Base-by-base conservation (phyloP, 2,329 filamentous ascomycete genomes). In the Nothophoma quercina region DNA sequence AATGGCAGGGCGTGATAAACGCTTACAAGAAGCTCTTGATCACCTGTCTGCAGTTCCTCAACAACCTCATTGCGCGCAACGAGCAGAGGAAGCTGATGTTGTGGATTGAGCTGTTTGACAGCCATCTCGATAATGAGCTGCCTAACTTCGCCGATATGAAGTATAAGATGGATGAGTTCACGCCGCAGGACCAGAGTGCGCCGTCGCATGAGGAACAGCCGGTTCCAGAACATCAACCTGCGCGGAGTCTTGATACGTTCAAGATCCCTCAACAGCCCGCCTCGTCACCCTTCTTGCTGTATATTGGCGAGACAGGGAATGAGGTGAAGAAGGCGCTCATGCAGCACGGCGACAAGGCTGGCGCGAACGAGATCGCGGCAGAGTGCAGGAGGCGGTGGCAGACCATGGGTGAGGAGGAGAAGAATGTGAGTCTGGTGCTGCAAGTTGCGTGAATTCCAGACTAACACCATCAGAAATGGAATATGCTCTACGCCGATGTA, bases 1-100 rank as follows among this genome's bases (percentile, higher is more conserved):
- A 83, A 59, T 87, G 85, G 84, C 84, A 87, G 71, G 82, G 81
- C 70, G 83, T 87, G 47, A 83, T 87, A 56, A 86, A 85, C 64
- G 80, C 84, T 4, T 87, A 86, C 73, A 87, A 88, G 73, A 84
- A 85, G 62, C 75, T 88, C 15, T 76, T 88, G 62, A 87, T 87
- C 48, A 86, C 84, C 2, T 84, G 83, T 56, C 76, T 88, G n/a
- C 85, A 88, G 65, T 87, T 86, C 59, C 72, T 88, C 48, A 86
- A 88, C 72, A 88, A 88, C 58, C 80, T 87, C 40, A 84, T 86
- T 38, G 85, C 85, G 65, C 81, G 85, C 55, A 88, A 88, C 60
- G 85, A 88, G 70, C 80, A 85, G 53, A 77, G 84, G 30, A 88
- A 88, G 64, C 77, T 87, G 60, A 83, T 86, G 62, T 77, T 88